Evolutionary conservation across 202 grass and related monocot species (phyloP).

Genomic region (Setaria viridis): DNA sequence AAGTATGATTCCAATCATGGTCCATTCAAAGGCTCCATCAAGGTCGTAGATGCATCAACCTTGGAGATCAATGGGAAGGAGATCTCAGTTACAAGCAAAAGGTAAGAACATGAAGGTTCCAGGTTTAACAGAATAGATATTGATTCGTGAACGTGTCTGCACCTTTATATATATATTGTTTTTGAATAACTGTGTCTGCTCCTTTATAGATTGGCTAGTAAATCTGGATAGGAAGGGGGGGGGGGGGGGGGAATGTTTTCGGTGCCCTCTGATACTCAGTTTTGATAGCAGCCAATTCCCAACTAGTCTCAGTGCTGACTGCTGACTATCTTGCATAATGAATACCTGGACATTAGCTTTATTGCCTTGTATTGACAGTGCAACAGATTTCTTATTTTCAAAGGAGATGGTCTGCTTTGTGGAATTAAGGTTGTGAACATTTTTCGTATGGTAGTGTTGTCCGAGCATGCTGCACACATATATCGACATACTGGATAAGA

Average conservation of each 20-base stretch:
- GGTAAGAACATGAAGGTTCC: slow-evolving; percentile 48
- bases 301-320: not conserved
- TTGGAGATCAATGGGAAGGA: slow-evolving; percentile 91
- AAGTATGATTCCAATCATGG: slow-evolving; percentile 91
- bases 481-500: slow-evolving; percentile 1
- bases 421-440: not conserved
- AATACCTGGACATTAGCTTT: not conserved
- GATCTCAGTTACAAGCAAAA: slow-evolving; percentile 80
- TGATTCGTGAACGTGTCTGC: not conserved
- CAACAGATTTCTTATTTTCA: not conserved
- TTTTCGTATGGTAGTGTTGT: slow-evolving; percentile 1
- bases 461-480: not conserved
- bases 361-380: not conserved
- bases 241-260: no score
- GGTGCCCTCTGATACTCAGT: not conserved
- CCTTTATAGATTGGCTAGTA: not conserved
- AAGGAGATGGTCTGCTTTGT: not conserved
- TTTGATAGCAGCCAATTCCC: slow-evolving; percentile 1
- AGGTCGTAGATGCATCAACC: slow-evolving; percentile 64
- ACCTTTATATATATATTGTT: not conserved
- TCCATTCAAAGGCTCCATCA: slow-evolving; percentile 77
- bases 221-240: not conserved
- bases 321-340: not conserved
- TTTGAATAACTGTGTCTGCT: not conserved
- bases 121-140: slow-evolving; percentile 32